Conservation (phyloP, 2,329 filamentous ascomycete genomes). For the Xenosphaeropsis pyriputrescens region DNA sequence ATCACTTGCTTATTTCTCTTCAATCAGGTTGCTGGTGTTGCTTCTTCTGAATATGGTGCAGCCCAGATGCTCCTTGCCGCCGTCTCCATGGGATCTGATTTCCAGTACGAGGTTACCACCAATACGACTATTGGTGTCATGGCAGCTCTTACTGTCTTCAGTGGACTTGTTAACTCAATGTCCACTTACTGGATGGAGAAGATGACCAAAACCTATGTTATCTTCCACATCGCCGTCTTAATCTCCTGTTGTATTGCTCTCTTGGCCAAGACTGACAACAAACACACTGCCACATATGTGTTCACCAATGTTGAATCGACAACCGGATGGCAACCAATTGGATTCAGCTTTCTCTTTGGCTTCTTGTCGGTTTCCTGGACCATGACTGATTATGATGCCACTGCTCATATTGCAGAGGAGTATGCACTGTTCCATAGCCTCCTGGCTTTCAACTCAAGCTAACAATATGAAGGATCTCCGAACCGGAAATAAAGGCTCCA, state of each 20-base stretch:
- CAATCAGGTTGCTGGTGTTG: slow-evolving; percentile 25
- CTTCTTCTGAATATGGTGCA: slow-evolving; percentile 40
- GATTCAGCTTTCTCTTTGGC: slow-evolving; percentile 44
- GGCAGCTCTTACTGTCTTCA: slow-evolving; percentile 34
- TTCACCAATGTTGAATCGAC: slow-evolving; percentile 35
- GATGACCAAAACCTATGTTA: slow-evolving; percentile 40
- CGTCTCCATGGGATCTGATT: slow-evolving; percentile 32
- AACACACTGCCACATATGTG: slow-evolving; percentile 34
- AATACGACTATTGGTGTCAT: slow-evolving; percentile 36
- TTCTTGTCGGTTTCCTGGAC: slow-evolving; percentile 44
- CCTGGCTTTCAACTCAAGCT: slow-evolving; percentile 1
- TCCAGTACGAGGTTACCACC: slow-evolving; percentile 28
- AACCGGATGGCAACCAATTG: slow-evolving; percentile 37
- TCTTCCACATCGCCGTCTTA: slow-evolving; percentile 37
- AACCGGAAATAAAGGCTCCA: slow-evolving; percentile 34
- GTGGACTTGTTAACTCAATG: slow-evolving; percentile 36
- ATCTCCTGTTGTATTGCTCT: slow-evolving; percentile 35
- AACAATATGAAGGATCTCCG: slow-evolving; percentile 21
- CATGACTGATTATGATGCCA: slow-evolving; percentile 39
- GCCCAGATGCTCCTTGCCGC: slow-evolving; percentile 40
- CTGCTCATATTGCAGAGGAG: slow-evolving; percentile 34
- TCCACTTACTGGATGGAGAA: slow-evolving; percentile 43
- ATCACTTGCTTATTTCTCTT: no score
- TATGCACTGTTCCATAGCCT: slow-evolving; percentile 5
- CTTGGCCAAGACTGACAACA: slow-evolving; percentile 31